Evolutionary conservation across 2,329 filamentous ascomycete genomes (phyloP).

Genomic region (Dryadomyces quercus-mongolicae): DNA sequence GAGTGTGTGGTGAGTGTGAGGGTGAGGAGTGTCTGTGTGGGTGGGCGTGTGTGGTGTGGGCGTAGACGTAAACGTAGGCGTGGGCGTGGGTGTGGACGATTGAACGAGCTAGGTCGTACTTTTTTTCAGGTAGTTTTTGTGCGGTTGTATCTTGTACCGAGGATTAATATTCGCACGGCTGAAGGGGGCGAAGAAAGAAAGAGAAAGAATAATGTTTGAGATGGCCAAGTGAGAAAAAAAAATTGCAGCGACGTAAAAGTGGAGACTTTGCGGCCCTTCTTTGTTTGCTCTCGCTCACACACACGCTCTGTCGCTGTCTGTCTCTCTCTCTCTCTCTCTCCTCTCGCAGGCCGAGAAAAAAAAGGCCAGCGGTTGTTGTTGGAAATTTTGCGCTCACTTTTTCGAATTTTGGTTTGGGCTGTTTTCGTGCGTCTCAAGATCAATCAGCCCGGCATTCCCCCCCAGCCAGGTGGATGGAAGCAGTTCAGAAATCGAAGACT

Average conservation of each 20-base stretch:
- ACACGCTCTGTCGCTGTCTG: not conserved
- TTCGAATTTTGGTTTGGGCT: not conserved
- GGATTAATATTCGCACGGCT: not conserved
- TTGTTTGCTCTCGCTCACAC: not conserved
- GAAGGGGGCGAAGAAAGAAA: not conserved
- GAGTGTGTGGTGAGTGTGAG: not conserved
- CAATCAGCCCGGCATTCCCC: not conserved
- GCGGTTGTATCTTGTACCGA: not conserved
- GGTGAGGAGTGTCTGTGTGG: not conserved
- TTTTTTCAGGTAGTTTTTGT: not conserved
- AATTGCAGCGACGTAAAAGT: not conserved
- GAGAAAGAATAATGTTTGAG: not conserved
- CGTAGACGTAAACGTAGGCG: slow-evolving; percentile 6
- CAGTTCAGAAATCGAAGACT: not conserved
- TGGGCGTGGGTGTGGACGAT: not conserved
- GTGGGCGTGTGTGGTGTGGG: not conserved
- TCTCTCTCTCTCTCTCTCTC: no score
- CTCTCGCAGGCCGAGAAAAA: no score
- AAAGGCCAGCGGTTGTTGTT: not conserved
- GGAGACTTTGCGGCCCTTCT: not conserved
- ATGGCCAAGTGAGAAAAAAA: not conserved
- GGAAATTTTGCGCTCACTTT: not conserved
- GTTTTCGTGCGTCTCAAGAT: not conserved
- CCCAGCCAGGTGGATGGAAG: not conserved
- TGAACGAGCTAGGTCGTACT: not conserved